These are phyloP conservation scores for Verruconis gallopava DNA, from an alignment of 2,329 filamentous ascomycete genomes.

Conservation along the genomic window DNA sequence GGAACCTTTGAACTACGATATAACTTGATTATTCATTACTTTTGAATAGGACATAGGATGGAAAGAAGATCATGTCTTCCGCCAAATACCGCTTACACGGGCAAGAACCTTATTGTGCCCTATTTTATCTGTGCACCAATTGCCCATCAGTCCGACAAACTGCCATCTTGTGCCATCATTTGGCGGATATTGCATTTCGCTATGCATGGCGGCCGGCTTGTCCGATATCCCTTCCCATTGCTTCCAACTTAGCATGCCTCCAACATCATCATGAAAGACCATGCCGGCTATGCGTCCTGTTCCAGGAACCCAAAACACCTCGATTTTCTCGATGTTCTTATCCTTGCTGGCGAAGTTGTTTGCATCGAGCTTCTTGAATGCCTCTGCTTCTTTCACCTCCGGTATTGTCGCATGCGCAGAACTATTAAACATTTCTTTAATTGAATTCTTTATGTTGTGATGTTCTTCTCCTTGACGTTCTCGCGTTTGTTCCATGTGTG, in stretches of 20 bases:
- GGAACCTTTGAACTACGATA: too few relatives aligned
- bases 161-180: slow-evolving; percentile 18
- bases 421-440: background rate
- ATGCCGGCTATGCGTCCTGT: slow-evolving; percentile 17
- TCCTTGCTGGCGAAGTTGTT: background rate
- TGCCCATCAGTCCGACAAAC: slow-evolving; percentile 17
- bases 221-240: slow-evolving; percentile 17
- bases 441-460: too few relatives aligned
- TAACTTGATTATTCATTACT: too few relatives aligned
- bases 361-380: background rate
- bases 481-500: too few relatives aligned
- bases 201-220: slow-evolving; percentile 15
- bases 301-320: slow-evolving; percentile 18
- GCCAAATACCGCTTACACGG: slow-evolving; percentile 18
- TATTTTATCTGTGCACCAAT: slow-evolving; percentile 14
- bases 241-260: slow-evolving; percentile 14
- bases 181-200: slow-evolving; percentile 16
- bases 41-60: too few relatives aligned
- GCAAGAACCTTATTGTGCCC: slow-evolving; percentile 15
- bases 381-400: background rate
- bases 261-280: slow-evolving; percentile 16
- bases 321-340: slow-evolving; percentile 18
- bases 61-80: slow-evolving; percentile 12
- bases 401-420: background rate
- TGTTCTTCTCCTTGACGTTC: too few relatives aligned